phyloP scores from a whole-genome alignment of 2,329 filamentous ascomycete species.

The Penicillium griseofulvum region DNA sequence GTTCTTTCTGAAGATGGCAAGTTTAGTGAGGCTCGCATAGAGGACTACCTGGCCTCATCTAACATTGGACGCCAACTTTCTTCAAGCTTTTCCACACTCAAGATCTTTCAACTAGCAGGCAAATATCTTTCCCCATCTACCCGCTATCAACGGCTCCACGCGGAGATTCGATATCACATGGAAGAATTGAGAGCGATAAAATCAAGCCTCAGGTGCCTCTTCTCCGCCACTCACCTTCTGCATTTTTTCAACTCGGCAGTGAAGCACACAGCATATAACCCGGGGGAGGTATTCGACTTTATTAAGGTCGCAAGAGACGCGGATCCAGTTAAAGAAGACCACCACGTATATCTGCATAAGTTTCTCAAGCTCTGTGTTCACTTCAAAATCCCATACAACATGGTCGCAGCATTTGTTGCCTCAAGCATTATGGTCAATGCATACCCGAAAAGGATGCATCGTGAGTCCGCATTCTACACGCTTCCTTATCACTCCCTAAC shows the following conservation, averaged over 20 bases:
- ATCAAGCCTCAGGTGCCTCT: not conserved
- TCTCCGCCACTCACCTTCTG: not conserved
- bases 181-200: not conserved
- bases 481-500: not conserved
- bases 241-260: not conserved
- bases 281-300: not conserved
- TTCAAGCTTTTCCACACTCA: slow-evolving; percentile 5
- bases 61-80: not conserved
- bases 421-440: slow-evolving; percentile 11
- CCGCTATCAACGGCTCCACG: slow-evolving; percentile 2
- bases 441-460: slow-evolving; percentile 9
- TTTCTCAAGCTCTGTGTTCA: slow-evolving; percentile 2
- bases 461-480: not conserved
- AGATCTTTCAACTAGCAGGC: slow-evolving; percentile 7
- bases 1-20: slow-evolving; percentile 7
- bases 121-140: slow-evolving; percentile 8
- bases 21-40: not conserved
- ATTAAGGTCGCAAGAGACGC: not conserved
- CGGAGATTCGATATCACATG: slow-evolving; percentile 5
- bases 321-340: not conserved
- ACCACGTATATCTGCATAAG: slow-evolving; percentile 6
- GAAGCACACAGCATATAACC: not conserved
- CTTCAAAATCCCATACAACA: slow-evolving; percentile 6
- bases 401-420: slow-evolving; percentile 1
- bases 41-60: not conserved